These are phyloP conservation scores for Purshia tridentata DNA, from an alignment of 306 rosid genomes.

Conservation along the genomic window DNA sequence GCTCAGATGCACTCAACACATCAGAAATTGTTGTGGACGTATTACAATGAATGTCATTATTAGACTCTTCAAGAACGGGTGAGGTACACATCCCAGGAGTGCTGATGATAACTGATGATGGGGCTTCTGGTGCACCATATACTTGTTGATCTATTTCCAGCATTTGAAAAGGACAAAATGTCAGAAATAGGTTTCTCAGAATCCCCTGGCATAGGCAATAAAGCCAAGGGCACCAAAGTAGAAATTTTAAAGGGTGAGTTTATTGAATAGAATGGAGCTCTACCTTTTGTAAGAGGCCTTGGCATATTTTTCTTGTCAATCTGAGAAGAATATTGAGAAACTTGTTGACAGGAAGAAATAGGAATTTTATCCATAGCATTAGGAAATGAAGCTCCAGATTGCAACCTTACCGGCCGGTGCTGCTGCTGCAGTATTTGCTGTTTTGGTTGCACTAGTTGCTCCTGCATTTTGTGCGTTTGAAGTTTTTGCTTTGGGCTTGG, in stretches of 20 bases:
- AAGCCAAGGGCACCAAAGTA: slow-evolving; percentile 77
- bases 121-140: slow-evolving; percentile 51
- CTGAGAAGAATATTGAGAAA: slow-evolving; percentile 69
- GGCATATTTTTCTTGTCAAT: slow-evolving; percentile 67
- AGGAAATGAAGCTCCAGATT: slow-evolving; percentile 56
- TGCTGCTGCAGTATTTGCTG: slow-evolving; percentile 39
- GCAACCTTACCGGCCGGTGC: slow-evolving; percentile 48
- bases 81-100: slow-evolving; percentile 94
- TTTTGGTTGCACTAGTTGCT: slow-evolving; percentile 26
- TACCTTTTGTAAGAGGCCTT: slow-evolving; percentile 44
- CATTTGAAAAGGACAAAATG: slow-evolving; percentile 53
- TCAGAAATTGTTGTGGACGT: slow-evolving; percentile 49
- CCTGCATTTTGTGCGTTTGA: slow-evolving; percentile 62
- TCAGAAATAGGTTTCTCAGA: slow-evolving; percentile 53
- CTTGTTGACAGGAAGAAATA: slow-evolving; percentile 66
- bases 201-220: slow-evolving; percentile 68
- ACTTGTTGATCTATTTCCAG: slow-evolving; percentile 55
- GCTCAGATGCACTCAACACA: slow-evolving; percentile 56
- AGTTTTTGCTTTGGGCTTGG: slow-evolving; percentile 43
- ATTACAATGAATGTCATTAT: slow-evolving; percentile 49
- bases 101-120: slow-evolving; percentile 68
- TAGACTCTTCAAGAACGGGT: slow-evolving; percentile 76
- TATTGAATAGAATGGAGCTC: slow-evolving; percentile 70
- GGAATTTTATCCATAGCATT: slow-evolving; percentile 48
- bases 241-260: slow-evolving; percentile 67